Evolutionary conservation across 164 flowering plant species (phyloP), one percentile per base, ranked within the genome.

Genomic region (Saururus chinensis): DNA sequence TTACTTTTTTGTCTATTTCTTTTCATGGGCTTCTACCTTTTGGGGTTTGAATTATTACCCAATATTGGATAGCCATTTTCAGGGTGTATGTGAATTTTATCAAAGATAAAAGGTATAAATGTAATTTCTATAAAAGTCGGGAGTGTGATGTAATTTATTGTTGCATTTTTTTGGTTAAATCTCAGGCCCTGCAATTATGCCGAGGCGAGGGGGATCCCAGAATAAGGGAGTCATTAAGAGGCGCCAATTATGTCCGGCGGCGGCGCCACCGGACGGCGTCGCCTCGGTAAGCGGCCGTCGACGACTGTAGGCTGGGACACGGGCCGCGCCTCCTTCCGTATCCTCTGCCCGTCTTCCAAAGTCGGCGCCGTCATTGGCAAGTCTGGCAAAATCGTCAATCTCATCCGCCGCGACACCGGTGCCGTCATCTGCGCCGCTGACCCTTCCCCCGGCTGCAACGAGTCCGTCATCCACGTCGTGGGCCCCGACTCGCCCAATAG

Each of bases 321-420:
- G 0, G 86, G 92, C 4, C 80, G 82, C 67, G 81, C 66, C 1
- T 60, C 79, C 16, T 78, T 89, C 71, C 88, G 93, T 19, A 66
- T 92, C 20, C 86, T 92, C 62, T 86, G 91, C 81, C 89, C 78
- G 66, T 70, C 68, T 10, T 76, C 96, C 4, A 81, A 79, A 40
- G 66, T 84, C 60, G 93, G 95, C 57, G 87, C 83, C 51, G 76
- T 92, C 56, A 92, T 92, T 51, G 98, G 98, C 0, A 89, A 83
- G 71, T 76, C 92, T 35, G 98, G 98, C 51, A 24, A 61, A 40
- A 56, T 76, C 22, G 79, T 92, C 76, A 79, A 81, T 62, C 80
- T 72, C 24, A 74, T 89, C 37, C 91, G 79, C 75, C 74, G 70
- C 40, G 70, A 77, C 11, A 89, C 96, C 63, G 78, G 75, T 4